A percentile compares a stretch with the other conserved stretches of the same genome.
These are phyloP conservation scores for Metschnikowia reukaufii DNA, from an alignment of 805 yeast species.

Conservation along the genomic window DNA sequence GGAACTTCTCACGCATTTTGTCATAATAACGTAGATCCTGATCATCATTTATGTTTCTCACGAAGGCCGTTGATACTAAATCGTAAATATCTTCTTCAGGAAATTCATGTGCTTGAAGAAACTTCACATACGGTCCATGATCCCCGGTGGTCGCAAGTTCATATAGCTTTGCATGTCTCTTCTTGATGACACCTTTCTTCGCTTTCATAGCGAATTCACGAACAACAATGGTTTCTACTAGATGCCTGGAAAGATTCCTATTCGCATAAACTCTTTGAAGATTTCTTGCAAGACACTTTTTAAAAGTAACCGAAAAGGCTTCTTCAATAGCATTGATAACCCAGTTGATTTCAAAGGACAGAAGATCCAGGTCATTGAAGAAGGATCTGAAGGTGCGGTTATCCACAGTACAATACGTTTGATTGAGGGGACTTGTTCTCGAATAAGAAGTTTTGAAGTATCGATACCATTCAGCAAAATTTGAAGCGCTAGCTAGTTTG, in stretches of 20 bases:
- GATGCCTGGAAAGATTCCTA: constrained; percentile 4
- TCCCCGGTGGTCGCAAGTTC: constrained; percentile 5
- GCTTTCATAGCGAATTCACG: constrained; percentile 2
- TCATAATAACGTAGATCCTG: constrained; percentile 6
- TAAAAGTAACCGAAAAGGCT: constrained; percentile 5
- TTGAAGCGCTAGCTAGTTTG: constrained; percentile 1
- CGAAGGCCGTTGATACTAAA: constrained; percentile 2
- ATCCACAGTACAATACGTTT: constrained; percentile 5
- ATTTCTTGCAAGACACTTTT: constrained; percentile 4
- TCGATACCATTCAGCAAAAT: constrained; percentile 6
- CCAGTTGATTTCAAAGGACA: background rate
- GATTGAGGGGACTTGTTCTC: constrained; percentile 5
- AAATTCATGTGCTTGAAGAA: constrained; percentile 9
- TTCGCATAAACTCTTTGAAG: constrained; percentile 4
- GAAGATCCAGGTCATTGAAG: background rate
- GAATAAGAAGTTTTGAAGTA: constrained; percentile 3
- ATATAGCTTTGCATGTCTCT: constrained; percentile 2
- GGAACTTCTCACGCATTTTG: background rate
- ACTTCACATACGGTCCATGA: background rate
- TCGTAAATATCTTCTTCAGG: constrained; percentile 5
- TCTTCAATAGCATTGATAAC: background rate
- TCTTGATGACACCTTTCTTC: background rate
- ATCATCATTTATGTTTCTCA: constrained; percentile 5
- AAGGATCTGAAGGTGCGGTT: background rate
- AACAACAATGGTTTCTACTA: constrained; percentile 2